Conservation (phyloP, 1,284 basidiomycete species). For the Papiliotrema laurentii region DNA sequence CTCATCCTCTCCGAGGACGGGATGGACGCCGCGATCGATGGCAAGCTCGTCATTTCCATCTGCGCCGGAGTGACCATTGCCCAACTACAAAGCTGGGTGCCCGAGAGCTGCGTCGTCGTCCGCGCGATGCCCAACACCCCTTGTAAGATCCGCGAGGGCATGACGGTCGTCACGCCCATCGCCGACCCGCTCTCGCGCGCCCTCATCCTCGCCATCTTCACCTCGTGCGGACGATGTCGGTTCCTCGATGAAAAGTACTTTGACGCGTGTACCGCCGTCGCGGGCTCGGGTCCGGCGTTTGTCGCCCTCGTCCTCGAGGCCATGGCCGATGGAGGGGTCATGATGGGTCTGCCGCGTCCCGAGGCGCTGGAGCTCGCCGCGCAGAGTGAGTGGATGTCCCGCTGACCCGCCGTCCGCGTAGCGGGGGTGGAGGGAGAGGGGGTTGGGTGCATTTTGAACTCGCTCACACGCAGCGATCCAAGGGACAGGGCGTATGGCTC, state of each 20-base stretch:
- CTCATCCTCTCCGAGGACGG: slow-evolving; percentile 70
- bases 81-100: slow-evolving; percentile 73
- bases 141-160: slow-evolving; percentile 95
- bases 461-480: slow-evolving; percentile 96
- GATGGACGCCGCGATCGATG: slow-evolving; percentile 78
- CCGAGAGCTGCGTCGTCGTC: slow-evolving; percentile 73
- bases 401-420: neutral
- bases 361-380: slow-evolving; percentile 94
- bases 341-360: slow-evolving; percentile 96
- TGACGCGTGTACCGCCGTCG: slow-evolving; percentile 94
- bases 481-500: slow-evolving; percentile 92
- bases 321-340: slow-evolving; percentile 98
- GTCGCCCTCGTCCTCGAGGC: slow-evolving; percentile 95
- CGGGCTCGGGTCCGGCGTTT: slow-evolving; percentile 94
- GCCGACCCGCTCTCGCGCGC: slow-evolving; percentile 54
- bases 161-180: slow-evolving; percentile 76
- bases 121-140: slow-evolving; percentile 99
- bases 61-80: slow-evolving; percentile 88
- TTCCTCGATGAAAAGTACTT: slow-evolving; percentile 97
- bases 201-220: slow-evolving; percentile 90
- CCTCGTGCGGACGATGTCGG: slow-evolving; percentile 85
- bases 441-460: no score
- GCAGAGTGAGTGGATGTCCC: slow-evolving; percentile 67
- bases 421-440: neutral
- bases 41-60: slow-evolving; percentile 93